These are phyloP conservation scores for Arxiozyma telluris DNA, from an alignment of 1,139 yeast species.

Conservation along the genomic window DNA sequence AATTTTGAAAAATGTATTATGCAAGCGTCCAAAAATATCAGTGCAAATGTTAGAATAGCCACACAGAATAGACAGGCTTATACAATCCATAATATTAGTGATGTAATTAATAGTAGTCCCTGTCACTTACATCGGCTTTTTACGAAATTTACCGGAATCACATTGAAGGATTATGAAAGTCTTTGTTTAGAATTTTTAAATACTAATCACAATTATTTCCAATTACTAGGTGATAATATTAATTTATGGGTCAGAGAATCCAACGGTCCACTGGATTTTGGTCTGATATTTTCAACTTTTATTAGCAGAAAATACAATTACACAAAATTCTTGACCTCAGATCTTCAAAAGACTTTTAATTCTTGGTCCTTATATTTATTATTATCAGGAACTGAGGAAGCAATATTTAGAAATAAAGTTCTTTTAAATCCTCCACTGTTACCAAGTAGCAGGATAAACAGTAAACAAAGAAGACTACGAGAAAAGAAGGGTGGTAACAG, in stretches of 20 bases:
- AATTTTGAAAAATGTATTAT: not conserved
- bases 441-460: not conserved
- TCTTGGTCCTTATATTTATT: not conserved
- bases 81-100: slow-evolving; percentile 1
- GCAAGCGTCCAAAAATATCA: not conserved
- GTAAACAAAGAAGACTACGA: not conserved
- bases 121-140: not conserved
- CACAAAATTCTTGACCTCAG: not conserved
- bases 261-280: not conserved
- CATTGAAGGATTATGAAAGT: slow-evolving; percentile 1
- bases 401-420: not conserved
- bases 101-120: slow-evolving; percentile 1
- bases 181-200: slow-evolving; percentile 1
- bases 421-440: not conserved
- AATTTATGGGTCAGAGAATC: not conserved
- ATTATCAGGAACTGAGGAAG: not conserved
- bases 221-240: not conserved
- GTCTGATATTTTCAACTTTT: not conserved
- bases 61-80: not conserved
- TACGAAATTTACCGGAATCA: not conserved
- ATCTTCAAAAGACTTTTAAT: not conserved
- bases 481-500: slow-evolving; percentile 1
- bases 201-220: not conserved
- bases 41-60: not conserved
- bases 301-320: not conserved